Evolutionary conservation across 164 flowering plant species (phyloP), one percentile per base, ranked within the genome.

Genomic region (Vitis labrusca): DNA sequence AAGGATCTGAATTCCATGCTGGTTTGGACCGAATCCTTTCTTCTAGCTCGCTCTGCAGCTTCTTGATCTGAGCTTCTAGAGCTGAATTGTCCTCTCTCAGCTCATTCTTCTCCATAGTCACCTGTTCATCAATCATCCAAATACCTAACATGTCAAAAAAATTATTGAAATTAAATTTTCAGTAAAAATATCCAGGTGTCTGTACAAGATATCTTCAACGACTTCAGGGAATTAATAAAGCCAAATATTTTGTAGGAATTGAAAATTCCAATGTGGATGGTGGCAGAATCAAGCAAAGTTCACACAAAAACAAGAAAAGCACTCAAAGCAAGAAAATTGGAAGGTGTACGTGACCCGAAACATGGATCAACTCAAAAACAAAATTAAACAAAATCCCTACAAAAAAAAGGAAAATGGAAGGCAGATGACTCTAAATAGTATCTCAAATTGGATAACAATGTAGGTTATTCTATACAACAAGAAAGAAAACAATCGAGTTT

Each of bases 101-200:
- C 75, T 88, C 92, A 50, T 79, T 82, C 63, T 78, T 85, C 82
- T 88, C 89, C 12, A 51, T 59, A 37, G 75, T 76, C 17, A 88
- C 80, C 91, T 88, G 81, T 32, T 47, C 7, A 37, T 37, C 68
- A 59, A 67, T 58, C 70, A 71, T 64, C 29, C 65, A 61, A 68
- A 55, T 17, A 65, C 64, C 51, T 23, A 47, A 64, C 50, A 66
- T 62, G 23, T 50, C 13, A n/a, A 50, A 29, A 63, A 47, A 29
- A 23, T 61, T 14, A 12, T 29, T 9, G 44, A 61, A 17, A 10
- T 19, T 11, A 59, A 10, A n/a, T 19, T 19, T 58, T 23, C 27
- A 56, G 3, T 3, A 58, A 37, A 37, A 37, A 37, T 37, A 3
- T 37, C 44, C 44, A 37, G 44, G 44, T 3, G 5, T 37, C 44